Percentiles rank a stretch among this genome's conserved stretches.
phyloP scores from a whole-genome alignment of 2,329 filamentous ascomycete genomes.

The Diplodia sapinea region DNA sequence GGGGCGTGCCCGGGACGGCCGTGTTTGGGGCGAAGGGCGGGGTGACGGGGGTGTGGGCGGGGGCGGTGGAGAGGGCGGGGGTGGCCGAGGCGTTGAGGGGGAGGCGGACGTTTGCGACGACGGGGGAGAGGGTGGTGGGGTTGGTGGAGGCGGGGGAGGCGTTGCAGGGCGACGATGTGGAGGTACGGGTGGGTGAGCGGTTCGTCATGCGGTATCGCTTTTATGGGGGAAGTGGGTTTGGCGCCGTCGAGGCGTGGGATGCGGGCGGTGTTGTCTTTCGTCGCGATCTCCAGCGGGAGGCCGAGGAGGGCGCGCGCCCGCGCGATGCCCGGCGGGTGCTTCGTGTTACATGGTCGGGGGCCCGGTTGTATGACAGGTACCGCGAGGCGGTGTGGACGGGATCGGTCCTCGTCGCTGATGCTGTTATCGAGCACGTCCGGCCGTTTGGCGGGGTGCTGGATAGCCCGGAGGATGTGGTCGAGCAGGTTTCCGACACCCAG shows the following conservation, averaged over 20 bases:
- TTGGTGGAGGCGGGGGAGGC: background rate
- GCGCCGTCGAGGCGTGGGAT: background rate
- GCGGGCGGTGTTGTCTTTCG: background rate
- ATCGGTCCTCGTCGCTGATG: slow-evolving; percentile 36
- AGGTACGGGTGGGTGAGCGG: background rate
- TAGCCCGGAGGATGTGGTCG: slow-evolving; percentile 36
- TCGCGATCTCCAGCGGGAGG: background rate
- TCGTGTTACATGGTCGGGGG: slow-evolving; percentile 43
- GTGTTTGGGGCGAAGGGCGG: slow-evolving; percentile 37
- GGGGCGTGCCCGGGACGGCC: slow-evolving; percentile 45
- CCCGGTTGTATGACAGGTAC: slow-evolving; percentile 44
- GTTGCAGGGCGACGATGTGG: slow-evolving; percentile 12
- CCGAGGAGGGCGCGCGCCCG: background rate
- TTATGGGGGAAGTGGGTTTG: background rate
- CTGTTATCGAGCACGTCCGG: slow-evolving; percentile 32
- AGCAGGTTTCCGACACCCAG: slow-evolving; percentile 31
- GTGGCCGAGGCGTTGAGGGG: slow-evolving; percentile 2
- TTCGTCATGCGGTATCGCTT: background rate
- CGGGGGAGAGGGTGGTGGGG: slow-evolving; percentile 19
- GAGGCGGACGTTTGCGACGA: slow-evolving; percentile 20
- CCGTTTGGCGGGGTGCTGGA: slow-evolving; percentile 40
- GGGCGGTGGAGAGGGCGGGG: background rate
- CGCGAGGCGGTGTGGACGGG: slow-evolving; percentile 45
- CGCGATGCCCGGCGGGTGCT: background rate
- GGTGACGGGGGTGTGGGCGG: background rate